Percentiles rank a stretch among this genome's conserved stretches.
These are phyloP conservation scores for Trichocladium antarcticum DNA, from an alignment of 495 filamentous ascomycete species.

Conservation along the genomic window DNA sequence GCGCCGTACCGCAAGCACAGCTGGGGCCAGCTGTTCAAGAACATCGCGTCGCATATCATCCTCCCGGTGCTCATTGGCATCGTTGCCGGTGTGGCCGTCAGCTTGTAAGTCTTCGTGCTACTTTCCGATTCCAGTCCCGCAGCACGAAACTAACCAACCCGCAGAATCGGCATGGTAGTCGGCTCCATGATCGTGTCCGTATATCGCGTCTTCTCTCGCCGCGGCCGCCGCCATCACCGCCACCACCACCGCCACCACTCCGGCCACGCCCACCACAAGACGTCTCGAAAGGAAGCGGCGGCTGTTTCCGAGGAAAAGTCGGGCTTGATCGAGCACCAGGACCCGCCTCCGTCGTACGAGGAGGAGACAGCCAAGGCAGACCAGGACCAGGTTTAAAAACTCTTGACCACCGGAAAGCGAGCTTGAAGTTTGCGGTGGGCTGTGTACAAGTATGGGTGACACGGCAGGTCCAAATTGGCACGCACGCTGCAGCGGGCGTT, in stretches of 20 bases:
- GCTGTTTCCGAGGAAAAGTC: constrained; percentile 30
- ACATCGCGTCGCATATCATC: constrained; percentile 39
- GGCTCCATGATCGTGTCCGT: constrained; percentile 37
- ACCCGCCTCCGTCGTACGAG: constrained; percentile 33
- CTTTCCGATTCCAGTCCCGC: neutral
- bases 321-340: constrained; percentile 33
- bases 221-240: constrained; percentile 12
- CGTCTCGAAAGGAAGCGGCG: constrained; percentile 21
- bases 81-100: constrained; percentile 41
- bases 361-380: constrained; percentile 13
- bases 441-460: too few relatives aligned
- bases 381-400: constrained; percentile 4
- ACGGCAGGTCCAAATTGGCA: too few relatives aligned
- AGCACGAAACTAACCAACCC: too few relatives aligned
- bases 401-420: too few relatives aligned
- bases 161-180: constrained; percentile 41
- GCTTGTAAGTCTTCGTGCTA: constrained; percentile 32
- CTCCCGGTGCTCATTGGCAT: constrained; percentile 44
- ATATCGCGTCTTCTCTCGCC: constrained; percentile 31
- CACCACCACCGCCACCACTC: constrained; percentile 11
- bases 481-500: too few relatives aligned
- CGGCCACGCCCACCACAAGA: constrained; percentile 21
- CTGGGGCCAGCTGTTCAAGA: constrained; percentile 35
- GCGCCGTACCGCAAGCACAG: constrained; percentile 21
- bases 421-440: too few relatives aligned